These are phyloP conservation scores for Rauvolfia tetraphylla DNA, from an alignment of 257 asterid species.

Conservation along the genomic window DNA sequence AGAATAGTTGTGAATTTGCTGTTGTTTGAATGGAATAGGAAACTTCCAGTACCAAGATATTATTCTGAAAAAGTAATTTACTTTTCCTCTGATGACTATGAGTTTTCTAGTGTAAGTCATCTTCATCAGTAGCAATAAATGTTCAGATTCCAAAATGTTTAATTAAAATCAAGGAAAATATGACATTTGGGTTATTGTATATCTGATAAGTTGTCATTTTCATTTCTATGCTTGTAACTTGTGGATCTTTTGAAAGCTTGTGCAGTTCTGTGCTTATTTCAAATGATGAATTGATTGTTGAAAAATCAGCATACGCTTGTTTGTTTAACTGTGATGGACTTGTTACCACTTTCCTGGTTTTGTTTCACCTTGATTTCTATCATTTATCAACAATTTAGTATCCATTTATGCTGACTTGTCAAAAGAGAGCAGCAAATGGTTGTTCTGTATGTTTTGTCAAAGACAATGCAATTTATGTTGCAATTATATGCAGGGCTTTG, in stretches of 20 bases:
- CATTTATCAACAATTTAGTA: not conserved
- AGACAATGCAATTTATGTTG: slow-evolving; percentile 15
- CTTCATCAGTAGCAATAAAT: not conserved
- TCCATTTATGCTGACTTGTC: not conserved
- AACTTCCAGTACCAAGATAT: not conserved
- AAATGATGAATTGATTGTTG: not conserved
- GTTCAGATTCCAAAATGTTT: not conserved
- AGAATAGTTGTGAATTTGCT: not conserved
- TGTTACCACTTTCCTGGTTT: not conserved
- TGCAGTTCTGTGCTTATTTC: not conserved
- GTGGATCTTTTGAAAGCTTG: not conserved
- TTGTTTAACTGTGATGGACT: not conserved
- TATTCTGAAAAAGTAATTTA: not conserved
- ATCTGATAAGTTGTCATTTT: not conserved
- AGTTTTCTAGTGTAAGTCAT: not conserved
- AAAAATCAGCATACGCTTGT: not conserved
- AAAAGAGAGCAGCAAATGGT: not conserved
- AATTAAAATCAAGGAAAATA: not conserved
- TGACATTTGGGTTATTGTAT: not conserved
- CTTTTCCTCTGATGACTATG: not conserved
- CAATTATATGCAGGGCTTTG: slow-evolving; percentile 44
- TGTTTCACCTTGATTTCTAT: not conserved
- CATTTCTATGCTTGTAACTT: not conserved
- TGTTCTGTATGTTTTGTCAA: not conserved
- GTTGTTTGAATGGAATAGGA: not conserved